Base-by-base conservation (phyloP, 805 yeast species). In the Candida piceae region DNA sequence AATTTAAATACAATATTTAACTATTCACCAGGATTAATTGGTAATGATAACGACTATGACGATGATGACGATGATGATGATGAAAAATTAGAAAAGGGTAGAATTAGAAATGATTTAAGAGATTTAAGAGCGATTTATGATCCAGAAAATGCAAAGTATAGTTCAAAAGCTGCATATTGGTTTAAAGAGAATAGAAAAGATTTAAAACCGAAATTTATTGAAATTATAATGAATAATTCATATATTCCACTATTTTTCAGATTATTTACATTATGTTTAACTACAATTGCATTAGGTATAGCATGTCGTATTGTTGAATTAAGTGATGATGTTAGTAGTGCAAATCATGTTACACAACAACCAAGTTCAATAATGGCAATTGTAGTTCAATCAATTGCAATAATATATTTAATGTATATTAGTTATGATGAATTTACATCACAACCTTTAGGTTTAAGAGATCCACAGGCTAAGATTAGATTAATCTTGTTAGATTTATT, bases 321-420 rank as follows among this genome's bases (percentile, higher is more conserved):
- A 38, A 69, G 72, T 32, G 49, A 57, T 34, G 48, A 55, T 13
- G 41, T 55, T 16, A 64, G 63, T 44, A 59, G 62, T 13, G 62
- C 59, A 3, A 44, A 49, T 13, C 54, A 63, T 10, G 60, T 85
- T 7, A 66, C 72, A 7, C 95, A 84, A 54, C 88, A 84, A 52
- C 83, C 98, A 13, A 81, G 95, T 49, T 85, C 97, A 0, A 79
- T 89, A 31, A 87, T 93, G 95, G 93, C 97, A 4, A 73, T 93
- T 2, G 78, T 78, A 35, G 95, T 90, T 4, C 90, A 88, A 52
- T 66, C 86, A 20, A 67, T 79, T 43, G 95, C 96, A 3, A 62
- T 86, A 18, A 72, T 77, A 0, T 93, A 93, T 55, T 70, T 88
- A 38, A 62, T 80, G 4, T 88, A 85, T 59, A 85, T 90, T 57